phyloP scores from a whole-genome alignment of 805 yeast species.

The Candida vaughaniae region DNA sequence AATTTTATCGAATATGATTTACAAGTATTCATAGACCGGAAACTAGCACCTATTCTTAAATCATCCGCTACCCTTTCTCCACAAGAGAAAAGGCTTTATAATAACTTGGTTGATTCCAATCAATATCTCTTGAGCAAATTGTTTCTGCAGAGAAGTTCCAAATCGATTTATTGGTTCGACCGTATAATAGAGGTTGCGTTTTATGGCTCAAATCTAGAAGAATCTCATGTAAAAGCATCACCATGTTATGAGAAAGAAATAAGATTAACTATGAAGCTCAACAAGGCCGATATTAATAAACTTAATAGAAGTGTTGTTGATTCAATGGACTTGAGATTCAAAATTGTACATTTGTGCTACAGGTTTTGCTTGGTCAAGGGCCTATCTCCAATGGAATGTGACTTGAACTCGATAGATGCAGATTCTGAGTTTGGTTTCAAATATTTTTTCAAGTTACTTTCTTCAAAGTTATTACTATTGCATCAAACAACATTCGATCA shows the following conservation, averaged over 20 bases:
- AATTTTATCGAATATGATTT: constrained; percentile 19
- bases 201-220: constrained; percentile 22
- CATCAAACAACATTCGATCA: too few relatives aligned
- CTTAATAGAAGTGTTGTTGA: neutral
- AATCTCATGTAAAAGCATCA: constrained; percentile 8
- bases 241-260: constrained; percentile 13
- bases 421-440: neutral
- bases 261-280: neutral
- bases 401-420: neutral
- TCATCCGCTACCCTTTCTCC: neutral
- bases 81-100: neutral
- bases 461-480: neutral
- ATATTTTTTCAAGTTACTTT: neutral
- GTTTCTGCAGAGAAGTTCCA: constrained; percentile 21
- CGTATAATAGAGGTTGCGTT: constrained; percentile 26
- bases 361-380: constrained; percentile 1
- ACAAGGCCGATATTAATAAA: neutral
- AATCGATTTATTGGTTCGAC: constrained; percentile 27
- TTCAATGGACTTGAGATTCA: constrained; percentile 1
- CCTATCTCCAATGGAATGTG: constrained; percentile 6
- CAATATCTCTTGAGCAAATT: constrained; percentile 16
- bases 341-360: constrained; percentile 1
- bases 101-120: neutral
- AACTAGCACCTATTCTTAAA: neutral
- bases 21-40: constrained; percentile 1